Base-by-base conservation (phyloP, 371 early-diverging fungal genomes). In the Mycotypha africana region DNA sequence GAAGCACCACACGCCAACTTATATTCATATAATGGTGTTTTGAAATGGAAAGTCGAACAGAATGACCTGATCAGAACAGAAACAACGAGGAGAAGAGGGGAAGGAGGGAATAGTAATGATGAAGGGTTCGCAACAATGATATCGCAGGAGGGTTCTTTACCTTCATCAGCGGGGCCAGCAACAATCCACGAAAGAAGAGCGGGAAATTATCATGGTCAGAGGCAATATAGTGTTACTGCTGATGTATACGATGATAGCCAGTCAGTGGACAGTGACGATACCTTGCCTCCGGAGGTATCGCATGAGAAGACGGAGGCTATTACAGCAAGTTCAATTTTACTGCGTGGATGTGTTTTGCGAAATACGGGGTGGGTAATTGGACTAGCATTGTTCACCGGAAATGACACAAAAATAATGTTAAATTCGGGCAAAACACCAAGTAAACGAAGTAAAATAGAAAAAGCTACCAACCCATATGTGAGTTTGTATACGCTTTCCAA, bases 381-480 rank as follows among this genome's bases (percentile, higher is more conserved):
- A 0, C 58, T 93, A 21, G 91, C 84, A 0, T 58, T 92, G 15
- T 91, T 85, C 49, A 93, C 95, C 1, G 98, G 96, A 22, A 67
- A 75, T 47, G 88, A 94, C 21, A 92, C 97, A 14, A 95, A 95
- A 59, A 86, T 92, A 38, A 88, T 87, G 76, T 70, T 89, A 45
- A 93, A 93, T 58, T 74, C 93, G 2, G 96, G 93, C 15, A 84
- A 81, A 44, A 95, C 95, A 0, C 95, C 95, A 4, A 88, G 88
- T 46, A 99, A 99, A 70, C 86, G 91, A 30, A 92, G 93, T 62
- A 81, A 84, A 33, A 92, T 99, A 58, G 99, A 99, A 60, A 84
- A 87, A 44, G 90, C 91, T 51, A 83, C 98, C 47, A 98, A 99
- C 65, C 88, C 85, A 37, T 95, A 94, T 65, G 87, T 89, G 75